Conservation (phyloP, 1,284 basidiomycete species). For the Wolfiporia cocos region DNA sequence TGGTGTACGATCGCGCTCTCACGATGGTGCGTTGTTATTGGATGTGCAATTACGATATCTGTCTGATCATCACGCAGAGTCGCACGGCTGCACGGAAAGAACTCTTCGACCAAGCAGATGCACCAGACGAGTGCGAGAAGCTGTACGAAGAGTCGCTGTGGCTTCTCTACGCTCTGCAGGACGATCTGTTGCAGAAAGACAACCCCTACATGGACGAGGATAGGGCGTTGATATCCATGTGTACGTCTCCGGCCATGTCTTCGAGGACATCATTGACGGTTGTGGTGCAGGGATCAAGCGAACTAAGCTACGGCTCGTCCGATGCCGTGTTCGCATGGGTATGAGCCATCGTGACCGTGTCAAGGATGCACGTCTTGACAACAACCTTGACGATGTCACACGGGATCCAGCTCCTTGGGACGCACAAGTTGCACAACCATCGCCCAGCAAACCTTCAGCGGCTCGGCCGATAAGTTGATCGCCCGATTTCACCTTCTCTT, state of each 20-base stretch:
- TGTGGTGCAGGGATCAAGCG: conserved; percentile 65
- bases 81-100: conserved; percentile 91
- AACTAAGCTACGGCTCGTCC: conserved; percentile 70
- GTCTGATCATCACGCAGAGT: conserved; percentile 46
- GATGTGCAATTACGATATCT: neutral
- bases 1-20: conserved; percentile 78
- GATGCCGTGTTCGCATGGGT: conserved; percentile 64
- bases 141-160: conserved; percentile 93
- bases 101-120: conserved; percentile 71
- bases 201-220: conserved; percentile 86
- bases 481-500: too few species aligned
- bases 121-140: conserved; percentile 82
- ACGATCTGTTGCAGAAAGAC: conserved; percentile 81
- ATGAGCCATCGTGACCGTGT: conserved; percentile 67
- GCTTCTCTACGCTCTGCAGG: conserved; percentile 88
- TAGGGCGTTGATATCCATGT: conserved; percentile 72
- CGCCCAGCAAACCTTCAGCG: too few species aligned
- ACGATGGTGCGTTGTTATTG: conserved; percentile 44
- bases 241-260: conserved; percentile 39
- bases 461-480: too few species aligned
- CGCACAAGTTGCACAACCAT: conserved; percentile 7
- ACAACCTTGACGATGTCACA: conserved; percentile 65
- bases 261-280: neutral
- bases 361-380: conserved; percentile 64
- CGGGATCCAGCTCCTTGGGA: conserved; percentile 76